Evolutionary conservation across 495 filamentous ascomycete species (phyloP).

Genomic region (Glonium stellatum): DNA sequence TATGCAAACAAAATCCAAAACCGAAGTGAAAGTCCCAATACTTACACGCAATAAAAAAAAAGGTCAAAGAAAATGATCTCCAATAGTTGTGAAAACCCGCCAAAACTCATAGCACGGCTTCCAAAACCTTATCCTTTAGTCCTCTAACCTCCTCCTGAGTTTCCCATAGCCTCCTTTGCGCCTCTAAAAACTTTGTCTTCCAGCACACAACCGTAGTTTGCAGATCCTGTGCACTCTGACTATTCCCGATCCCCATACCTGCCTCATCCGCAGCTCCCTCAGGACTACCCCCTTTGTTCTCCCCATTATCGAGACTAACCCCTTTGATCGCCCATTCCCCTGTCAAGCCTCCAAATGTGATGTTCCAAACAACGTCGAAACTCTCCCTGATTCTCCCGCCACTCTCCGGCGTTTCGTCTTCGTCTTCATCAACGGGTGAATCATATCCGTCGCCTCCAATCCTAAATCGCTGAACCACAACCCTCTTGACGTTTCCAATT

Average conservation of each 20-base stretch:
- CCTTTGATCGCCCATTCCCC: slow-evolving; percentile 33
- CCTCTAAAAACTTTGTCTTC: slow-evolving; percentile 29
- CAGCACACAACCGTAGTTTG: slow-evolving; percentile 11
- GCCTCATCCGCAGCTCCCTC: neutral
- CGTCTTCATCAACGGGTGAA: slow-evolving; percentile 32
- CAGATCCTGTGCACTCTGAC: neutral
- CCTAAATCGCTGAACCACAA: slow-evolving; percentile 31
- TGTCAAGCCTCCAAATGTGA: slow-evolving; percentile 23
- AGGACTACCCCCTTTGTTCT: neutral
- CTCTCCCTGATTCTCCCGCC: slow-evolving; percentile 23
- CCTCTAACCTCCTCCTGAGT: slow-evolving; percentile 45
- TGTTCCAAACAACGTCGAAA: slow-evolving; percentile 32
- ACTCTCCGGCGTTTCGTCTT: slow-evolving; percentile 19
- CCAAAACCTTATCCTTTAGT: slow-evolving; percentile 49
- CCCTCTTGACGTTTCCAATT: slow-evolving; percentile 25
- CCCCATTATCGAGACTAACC: slow-evolving; percentile 3
- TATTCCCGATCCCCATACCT: neutral
- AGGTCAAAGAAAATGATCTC: neutral
- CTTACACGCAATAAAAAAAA: neutral
- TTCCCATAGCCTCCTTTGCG: slow-evolving; percentile 46
- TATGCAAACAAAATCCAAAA: too few relatives aligned
- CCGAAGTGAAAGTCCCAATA: too few relatives aligned
- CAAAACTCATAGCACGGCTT: slow-evolving; percentile 45
- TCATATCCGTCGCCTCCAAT: slow-evolving; percentile 36
- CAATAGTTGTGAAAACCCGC: neutral